Evolutionary conservation across 345 rosid species (phyloP), one percentile per base, ranked within the genome.

Genomic region (Eucalyptus polybractea): DNA sequence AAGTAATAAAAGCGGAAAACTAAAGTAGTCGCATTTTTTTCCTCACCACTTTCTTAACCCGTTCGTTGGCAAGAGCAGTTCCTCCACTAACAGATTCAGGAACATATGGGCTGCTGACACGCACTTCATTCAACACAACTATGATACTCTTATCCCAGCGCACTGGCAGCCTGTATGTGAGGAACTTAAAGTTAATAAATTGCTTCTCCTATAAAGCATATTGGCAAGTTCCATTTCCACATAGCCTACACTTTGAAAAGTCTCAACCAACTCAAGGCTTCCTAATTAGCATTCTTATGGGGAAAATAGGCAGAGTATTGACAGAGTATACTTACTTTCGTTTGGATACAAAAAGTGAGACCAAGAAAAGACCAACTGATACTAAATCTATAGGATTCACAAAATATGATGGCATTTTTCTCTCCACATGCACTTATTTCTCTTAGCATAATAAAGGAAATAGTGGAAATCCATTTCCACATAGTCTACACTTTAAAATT

Each of bases 11-110:
- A 50, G 51, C 4, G 6, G 50, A 56, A 13, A 31, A 58, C 31
- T n/a, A 86, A 24, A 31, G 53, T 86, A 50, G n/a, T 67, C 69
- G 53, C 25, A 88, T 53, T 25, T 27, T 88, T 87, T 86, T 86
- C 13, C 96, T 95, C 94, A 96, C 99, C 98, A 98, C 99, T 97
- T 97, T 98, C 94, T 93, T 98, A 91, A 98, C 99, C 83, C 99
- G 94, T 62, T 97, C 97, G 92, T 98, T 98, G 94, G 99, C 99
- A 87, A 97, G 95, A 91, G 97, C 91, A 89, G 99, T 95, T 92
- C 99, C 99, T 91, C 99, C 99, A 81, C 90, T 90, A 90, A 98
- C 99, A 91, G 93, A 95, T 88, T 96, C 98, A 3, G 99, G 93
- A 56, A 94, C 93, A 93, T 98, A 98, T 3, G 99, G 99, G 91